These are phyloP conservation scores for Tephrocybe rancida DNA, from an alignment of 768 basidiomycete species.

Conservation along the genomic window DNA sequence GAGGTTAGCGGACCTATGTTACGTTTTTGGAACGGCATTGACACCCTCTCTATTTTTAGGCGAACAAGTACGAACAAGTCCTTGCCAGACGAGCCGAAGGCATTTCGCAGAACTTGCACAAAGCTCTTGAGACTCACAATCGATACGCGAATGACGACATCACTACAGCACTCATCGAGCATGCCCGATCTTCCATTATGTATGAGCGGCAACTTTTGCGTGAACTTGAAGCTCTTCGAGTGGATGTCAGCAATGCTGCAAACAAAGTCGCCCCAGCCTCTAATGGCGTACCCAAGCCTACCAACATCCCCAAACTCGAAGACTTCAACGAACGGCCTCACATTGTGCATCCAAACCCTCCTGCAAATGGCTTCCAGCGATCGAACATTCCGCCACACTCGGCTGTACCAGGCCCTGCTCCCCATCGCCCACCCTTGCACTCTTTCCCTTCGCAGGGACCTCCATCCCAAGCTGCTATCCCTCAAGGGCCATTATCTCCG, in stretches of 20 bases:
- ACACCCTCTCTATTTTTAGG: slow-evolving; percentile 46
- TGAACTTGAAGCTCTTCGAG: slow-evolving; percentile 83
- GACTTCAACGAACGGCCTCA: slow-evolving; percentile 47
- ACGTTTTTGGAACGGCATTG: neutral
- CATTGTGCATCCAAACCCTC: slow-evolving; percentile 23
- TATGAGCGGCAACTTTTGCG: slow-evolving; percentile 88
- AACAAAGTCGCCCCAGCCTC: slow-evolving; percentile 54
- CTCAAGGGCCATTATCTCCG: slow-evolving; percentile 14
- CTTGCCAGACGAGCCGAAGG: slow-evolving; percentile 87
- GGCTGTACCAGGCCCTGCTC: slow-evolving; percentile 24
- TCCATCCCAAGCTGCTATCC: slow-evolving; percentile 14
- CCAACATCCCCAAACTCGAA: slow-evolving; percentile 63
- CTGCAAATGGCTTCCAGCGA: slow-evolving; percentile 36
- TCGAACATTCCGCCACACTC: slow-evolving; percentile 36
- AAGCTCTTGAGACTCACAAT: slow-evolving; percentile 82
- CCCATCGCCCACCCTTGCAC: slow-evolving; percentile 19
- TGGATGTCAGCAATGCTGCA: slow-evolving; percentile 71
- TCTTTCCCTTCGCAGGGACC: slow-evolving; percentile 28
- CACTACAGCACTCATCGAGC: slow-evolving; percentile 87
- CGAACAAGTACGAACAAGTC: slow-evolving; percentile 85
- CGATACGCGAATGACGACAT: slow-evolving; percentile 90
- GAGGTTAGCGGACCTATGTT: slow-evolving; percentile 55
- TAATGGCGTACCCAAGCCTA: slow-evolving; percentile 61
- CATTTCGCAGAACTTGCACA: slow-evolving; percentile 92
- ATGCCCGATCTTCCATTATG: slow-evolving; percentile 88